Evolutionary conservation across 805 yeast genomes (phyloP).

Genomic region (Candida fluviatilis): DNA sequence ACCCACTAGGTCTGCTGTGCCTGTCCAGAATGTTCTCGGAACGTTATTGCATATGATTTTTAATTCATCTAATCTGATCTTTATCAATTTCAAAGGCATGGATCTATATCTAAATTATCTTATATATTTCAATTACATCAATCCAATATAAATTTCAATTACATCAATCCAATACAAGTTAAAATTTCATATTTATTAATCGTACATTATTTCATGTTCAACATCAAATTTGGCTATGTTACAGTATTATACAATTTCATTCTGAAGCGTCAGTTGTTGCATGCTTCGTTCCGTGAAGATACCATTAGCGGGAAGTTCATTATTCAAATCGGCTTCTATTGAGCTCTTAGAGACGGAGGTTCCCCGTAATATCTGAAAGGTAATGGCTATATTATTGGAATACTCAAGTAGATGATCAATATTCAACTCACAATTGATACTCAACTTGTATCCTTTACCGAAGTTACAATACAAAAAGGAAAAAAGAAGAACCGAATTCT

Average conservation of each 20-base stretch:
- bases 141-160: too few species aligned
- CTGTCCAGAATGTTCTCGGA: background rate
- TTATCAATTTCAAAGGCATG: too few species aligned
- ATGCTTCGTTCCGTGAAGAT: background rate
- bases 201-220: background rate
- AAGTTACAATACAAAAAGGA: conserved; percentile 14
- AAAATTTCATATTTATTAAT: too few species aligned
- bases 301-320: background rate
- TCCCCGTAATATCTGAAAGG: conserved; percentile 1
- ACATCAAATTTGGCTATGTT: background rate
- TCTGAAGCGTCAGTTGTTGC: background rate
- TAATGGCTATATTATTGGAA: background rate
- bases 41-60: too few species aligned
- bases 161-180: too few species aligned
- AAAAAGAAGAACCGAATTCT: conserved; percentile 9
- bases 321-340: conserved; percentile 1
- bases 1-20: conserved; percentile 18
- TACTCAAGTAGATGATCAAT: conserved; percentile 6
- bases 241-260: background rate
- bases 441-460: conserved; percentile 11
- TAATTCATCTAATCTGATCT: too few species aligned
- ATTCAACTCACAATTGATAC: conserved; percentile 7
- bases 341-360: background rate
- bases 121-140: too few species aligned
- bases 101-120: too few species aligned